Base-by-base conservation (phyloP, 331 rosid species). In the Dryas integrifolia region DNA sequence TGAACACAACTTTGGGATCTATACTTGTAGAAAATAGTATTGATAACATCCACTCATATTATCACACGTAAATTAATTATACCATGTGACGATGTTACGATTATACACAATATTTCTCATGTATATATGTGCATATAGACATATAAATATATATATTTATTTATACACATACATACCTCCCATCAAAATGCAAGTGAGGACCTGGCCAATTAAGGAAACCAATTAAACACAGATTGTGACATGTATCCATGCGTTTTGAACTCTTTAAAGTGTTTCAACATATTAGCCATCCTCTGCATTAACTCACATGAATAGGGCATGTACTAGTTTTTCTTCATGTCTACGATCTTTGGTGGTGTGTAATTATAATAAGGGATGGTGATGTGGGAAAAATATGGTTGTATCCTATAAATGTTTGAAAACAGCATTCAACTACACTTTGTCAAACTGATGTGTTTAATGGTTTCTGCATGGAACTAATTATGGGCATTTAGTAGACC, bases 381-480 rank as follows among this genome's bases (percentile, higher is more conserved):
- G 90, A 80, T 69, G 80, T 79, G 70, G 56, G 56, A 85, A 81
- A 79, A 79, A 78, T 85, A 79, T 83, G 74, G 98, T 68, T 90
- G 92, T 26, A 68, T 76, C 79, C 41, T 85, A 81, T 90, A 86
- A 90, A 87, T 90, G 96, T 86, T 82, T 87, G 96, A 93, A 87
- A 93, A 86, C 84, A 88, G 94, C 96, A 83, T 75, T 81, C 92
- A 93, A 86, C 98, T 65, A 87, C 83, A 74, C 70, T 58, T 87
- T 82, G 89, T 82, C 86, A 79, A 86, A 82, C 71, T 79, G 85
- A 83, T 79, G 77, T 70, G 82, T 84, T 84, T 76, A 86, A 87
- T 84, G 66, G 81, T 72, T 76, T 56, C 78, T 83, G 78, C 88
- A 85, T 76, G 87, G 77, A 88, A 40, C 83, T 91, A 86, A 91